These are phyloP conservation scores for Solanum aculeatissimum DNA, from an alignment of 305 asterid genomes.

Conservation along the genomic window DNA sequence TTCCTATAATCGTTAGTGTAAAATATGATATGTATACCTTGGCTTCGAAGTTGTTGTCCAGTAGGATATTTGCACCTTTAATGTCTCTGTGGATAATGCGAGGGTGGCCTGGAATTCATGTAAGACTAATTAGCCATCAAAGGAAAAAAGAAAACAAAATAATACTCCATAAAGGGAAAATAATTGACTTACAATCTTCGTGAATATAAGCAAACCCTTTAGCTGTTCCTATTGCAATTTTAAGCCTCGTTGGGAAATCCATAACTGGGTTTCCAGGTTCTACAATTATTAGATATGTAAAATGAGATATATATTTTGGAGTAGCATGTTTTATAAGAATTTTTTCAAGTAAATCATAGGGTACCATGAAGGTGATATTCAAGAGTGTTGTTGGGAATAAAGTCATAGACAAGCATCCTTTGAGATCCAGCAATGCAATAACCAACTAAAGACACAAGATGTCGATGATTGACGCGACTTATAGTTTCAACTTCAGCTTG, in stretches of 20 bases:
- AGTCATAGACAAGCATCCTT: constrained; percentile 77
- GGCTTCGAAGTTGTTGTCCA: constrained; percentile 54
- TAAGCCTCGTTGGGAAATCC: constrained; percentile 63
- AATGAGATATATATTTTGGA: not conserved
- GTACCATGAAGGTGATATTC: constrained; percentile 80
- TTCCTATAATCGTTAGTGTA: too few species aligned
- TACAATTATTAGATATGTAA: not conserved
- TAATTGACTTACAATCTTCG: constrained; percentile 57
- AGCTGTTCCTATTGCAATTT: constrained; percentile 75
- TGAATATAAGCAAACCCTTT: constrained; percentile 95
- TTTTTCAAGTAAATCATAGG: too few species aligned
- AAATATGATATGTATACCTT: constrained; percentile 30
- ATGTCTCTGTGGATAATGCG: constrained; percentile 90
- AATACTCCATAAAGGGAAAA: not conserved
- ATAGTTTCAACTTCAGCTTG: constrained; percentile 89
- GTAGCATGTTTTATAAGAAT: too few species aligned
- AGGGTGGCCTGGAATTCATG: constrained; percentile 56
- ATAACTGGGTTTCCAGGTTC: constrained; percentile 46
- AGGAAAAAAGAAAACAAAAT: not conserved
- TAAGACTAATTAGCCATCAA: not conserved
- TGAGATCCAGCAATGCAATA: constrained; percentile 69
- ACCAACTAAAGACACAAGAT: constrained; percentile 75
- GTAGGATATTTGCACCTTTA: constrained; percentile 71
- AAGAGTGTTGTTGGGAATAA: constrained; percentile 52
- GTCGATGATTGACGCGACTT: constrained; percentile 82